A percentile compares a stretch with the other conserved stretches of the same genome.
phyloP scores from a whole-genome alignment of 2,329 filamentous ascomycete genomes.

The Diaporthe ilicicola region DNA sequence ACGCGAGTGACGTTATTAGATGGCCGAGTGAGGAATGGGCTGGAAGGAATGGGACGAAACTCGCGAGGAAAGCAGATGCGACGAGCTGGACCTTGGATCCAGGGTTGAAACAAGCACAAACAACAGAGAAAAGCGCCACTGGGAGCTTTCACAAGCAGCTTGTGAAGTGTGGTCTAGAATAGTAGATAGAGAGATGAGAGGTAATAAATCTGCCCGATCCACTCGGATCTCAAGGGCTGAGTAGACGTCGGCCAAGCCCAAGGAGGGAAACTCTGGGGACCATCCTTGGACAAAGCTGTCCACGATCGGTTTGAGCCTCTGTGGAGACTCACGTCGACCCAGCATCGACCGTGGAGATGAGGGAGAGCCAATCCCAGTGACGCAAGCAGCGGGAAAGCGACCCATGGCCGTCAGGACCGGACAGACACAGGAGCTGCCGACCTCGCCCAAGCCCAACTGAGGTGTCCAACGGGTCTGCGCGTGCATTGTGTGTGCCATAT shows the following conservation, averaged over 20 bases:
- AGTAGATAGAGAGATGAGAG: neutral
- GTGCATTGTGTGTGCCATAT: neutral
- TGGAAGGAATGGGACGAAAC: neutral
- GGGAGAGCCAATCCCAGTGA: neutral
- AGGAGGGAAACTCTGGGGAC: slow-evolving; percentile 15
- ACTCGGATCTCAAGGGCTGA: slow-evolving; percentile 10
- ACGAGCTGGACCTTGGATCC: slow-evolving; percentile 1
- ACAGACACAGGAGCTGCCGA: neutral
- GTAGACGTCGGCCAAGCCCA: slow-evolving; percentile 16
- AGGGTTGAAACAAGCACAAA: neutral
- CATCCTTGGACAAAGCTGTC: slow-evolving; percentile 14
- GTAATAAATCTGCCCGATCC: slow-evolving; percentile 10
- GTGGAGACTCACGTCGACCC: slow-evolving; percentile 7
- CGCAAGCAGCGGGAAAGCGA: neutral
- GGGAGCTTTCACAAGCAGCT: neutral
- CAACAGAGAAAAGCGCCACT: neutral
- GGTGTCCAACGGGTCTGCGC: neutral
- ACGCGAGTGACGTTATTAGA: slow-evolving; percentile 11
- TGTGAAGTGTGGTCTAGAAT: neutral
- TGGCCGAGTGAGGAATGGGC: neutral
- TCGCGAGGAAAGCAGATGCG: neutral
- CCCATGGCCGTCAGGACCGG: neutral
- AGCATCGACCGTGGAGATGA: slow-evolving; percentile 21
- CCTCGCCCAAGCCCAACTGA: neutral
- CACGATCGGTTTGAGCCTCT: slow-evolving; percentile 19